phyloP scores from a whole-genome alignment of 495 filamentous ascomycete genomes.

The Ramalina intermedia region DNA sequence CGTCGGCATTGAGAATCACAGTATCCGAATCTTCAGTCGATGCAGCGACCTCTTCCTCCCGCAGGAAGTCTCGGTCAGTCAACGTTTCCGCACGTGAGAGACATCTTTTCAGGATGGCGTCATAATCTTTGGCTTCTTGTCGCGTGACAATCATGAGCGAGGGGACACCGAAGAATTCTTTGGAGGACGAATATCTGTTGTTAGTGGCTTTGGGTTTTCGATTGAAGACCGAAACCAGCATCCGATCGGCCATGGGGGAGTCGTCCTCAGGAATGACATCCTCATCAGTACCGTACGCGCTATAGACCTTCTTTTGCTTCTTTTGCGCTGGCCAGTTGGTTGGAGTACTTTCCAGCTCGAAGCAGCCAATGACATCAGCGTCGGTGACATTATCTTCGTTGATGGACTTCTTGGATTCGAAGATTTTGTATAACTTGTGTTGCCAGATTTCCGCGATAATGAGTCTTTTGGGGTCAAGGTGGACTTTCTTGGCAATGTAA shows the following conservation, averaged over 20 bases:
- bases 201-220: slow-evolving; percentile 37
- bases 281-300: slow-evolving; percentile 33
- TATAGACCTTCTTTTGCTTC: slow-evolving; percentile 28
- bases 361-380: slow-evolving; percentile 55
- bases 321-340: slow-evolving; percentile 54
- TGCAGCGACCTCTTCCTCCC: slow-evolving; percentile 28
- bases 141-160: slow-evolving; percentile 44
- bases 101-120: slow-evolving; percentile 47
- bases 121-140: slow-evolving; percentile 46
- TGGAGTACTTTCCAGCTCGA: slow-evolving; percentile 65
- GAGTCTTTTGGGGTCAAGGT: slow-evolving; percentile 38
- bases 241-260: slow-evolving; percentile 48
- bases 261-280: slow-evolving; percentile 44
- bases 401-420: slow-evolving; percentile 49
- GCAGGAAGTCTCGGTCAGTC: slow-evolving; percentile 47
- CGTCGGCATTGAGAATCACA: slow-evolving; percentile 52
- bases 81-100: slow-evolving; percentile 39
- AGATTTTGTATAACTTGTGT: slow-evolving; percentile 67
- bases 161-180: slow-evolving; percentile 38
- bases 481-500: slow-evolving; percentile 53
- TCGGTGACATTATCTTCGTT: slow-evolving; percentile 49
- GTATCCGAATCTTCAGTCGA: slow-evolving; percentile 53
- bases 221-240: slow-evolving; percentile 72
- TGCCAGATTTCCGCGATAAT: slow-evolving; percentile 69
- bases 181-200: slow-evolving; percentile 24